Conservation (phyloP, 2,329 filamentous ascomycete genomes). For the Dothiorella sarmentorum region DNA sequence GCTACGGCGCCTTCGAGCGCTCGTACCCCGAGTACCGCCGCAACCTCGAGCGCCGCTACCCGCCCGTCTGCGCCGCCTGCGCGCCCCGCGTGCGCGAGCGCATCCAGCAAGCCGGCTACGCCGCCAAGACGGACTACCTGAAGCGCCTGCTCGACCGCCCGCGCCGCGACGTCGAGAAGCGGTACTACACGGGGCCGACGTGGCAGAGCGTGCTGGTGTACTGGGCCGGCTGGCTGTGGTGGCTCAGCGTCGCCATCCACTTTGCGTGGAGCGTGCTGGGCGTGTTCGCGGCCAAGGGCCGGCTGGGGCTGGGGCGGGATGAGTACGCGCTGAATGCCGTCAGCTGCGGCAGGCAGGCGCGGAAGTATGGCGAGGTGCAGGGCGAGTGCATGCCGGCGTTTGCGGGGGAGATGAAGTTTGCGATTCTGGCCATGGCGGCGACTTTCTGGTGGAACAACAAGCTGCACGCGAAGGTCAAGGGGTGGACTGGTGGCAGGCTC, state of each 20-base stretch:
- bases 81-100: conserved; percentile 68
- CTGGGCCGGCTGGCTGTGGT: conserved; percentile 43
- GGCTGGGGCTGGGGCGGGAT: conserved; percentile 5
- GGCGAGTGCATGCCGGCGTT: conserved; percentile 30
- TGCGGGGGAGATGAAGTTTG: conserved; percentile 23
- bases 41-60: conserved; percentile 77
- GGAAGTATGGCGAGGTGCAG: conserved; percentile 24
- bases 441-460: conserved; percentile 68
- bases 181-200: conserved; percentile 38
- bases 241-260: conserved; percentile 36
- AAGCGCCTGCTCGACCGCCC: conserved; percentile 68
- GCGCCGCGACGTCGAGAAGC: conserved; percentile 22
- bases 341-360: conserved; percentile 24
- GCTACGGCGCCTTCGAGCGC: conserved; percentile 65
- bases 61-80: conserved; percentile 81
- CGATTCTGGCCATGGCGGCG: conserved; percentile 49
- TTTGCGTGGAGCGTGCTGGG: conserved; percentile 36
- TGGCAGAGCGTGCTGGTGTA: conserved; percentile 42
- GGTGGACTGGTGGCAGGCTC: conserved; percentile 47
- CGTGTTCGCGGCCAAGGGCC: conserved; percentile 23
- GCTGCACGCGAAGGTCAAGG: conserved; percentile 60
- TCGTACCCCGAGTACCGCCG: conserved; percentile 67
- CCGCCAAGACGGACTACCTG: conserved; percentile 77
- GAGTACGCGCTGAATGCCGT: conserved; percentile 7
- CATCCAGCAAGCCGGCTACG: conserved; percentile 70